Base-by-base conservation (phyloP, 2,329 filamentous ascomycete genomes). In the Samsoniella hepiali region DNA sequence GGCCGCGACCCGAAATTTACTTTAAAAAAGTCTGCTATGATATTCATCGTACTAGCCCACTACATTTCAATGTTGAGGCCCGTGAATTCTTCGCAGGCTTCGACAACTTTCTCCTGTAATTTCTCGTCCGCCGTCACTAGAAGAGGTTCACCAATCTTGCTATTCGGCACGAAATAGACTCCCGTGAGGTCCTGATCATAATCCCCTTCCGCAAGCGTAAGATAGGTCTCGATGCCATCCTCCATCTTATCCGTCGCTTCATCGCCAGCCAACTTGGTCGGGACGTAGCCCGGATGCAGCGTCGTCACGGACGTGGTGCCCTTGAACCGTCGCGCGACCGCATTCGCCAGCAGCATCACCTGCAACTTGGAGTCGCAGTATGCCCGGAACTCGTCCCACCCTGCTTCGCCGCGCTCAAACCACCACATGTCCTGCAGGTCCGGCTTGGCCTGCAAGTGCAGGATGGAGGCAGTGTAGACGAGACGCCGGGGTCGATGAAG, bases 281-380 rank as follows among this genome's bases (percentile, higher is more conserved):
- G 57, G 27, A 70, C 67, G 27, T 62, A 69, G 6, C 69, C 68
- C 36, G 68, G 69, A 34, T 70, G 67, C 56, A 70, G 56, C 3
- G 64, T 34, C n/a, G 60, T 53, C 6, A 69, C 68, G 3, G 67
- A 68, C 22, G 22, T 22, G 2, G 61, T 65, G 44, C 54, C 47
- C 45, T 66, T 60, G n/a, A 67, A 63, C 7, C 68, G 65, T 34
- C 66, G 63, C 4, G 68, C 68, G 2, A 66, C 58, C 2, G 67
- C 68, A 45, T 69, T 70, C 7, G 65, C 65, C 2, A 70, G 65
- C 2, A 69, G 61, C n/a, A 69, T 56, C 27, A 67, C 59, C 51
- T 70, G 68, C 2, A 69, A 58, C 58, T 70, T 70, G 9, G 66
- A 45, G 51, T 69, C 64, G 44, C 66, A 67, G 66, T 70, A 69